Evolutionary conservation across 257 asterid species (phyloP).

Genomic region (Phtheirospermum japonicum): DNA sequence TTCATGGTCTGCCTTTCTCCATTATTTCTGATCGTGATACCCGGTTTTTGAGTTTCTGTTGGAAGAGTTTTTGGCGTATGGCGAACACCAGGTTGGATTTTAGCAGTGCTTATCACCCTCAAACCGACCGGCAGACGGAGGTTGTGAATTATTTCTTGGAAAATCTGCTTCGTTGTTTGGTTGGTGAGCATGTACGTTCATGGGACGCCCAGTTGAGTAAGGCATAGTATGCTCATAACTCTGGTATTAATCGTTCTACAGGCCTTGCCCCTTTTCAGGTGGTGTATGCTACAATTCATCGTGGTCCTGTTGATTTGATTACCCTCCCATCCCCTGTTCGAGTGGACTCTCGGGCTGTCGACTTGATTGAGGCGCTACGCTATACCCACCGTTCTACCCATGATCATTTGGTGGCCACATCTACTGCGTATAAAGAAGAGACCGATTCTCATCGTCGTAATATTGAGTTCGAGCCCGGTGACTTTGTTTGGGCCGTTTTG

Average conservation of each 20-base stretch:
- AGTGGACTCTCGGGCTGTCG: not conserved
- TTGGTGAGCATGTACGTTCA: not conserved
- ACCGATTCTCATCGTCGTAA: not conserved
- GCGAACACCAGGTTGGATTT: too few relatives aligned
- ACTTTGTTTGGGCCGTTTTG: too few relatives aligned
- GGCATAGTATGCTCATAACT: not conserved
- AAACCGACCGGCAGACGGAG: too few relatives aligned
- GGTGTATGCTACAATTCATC: not conserved
- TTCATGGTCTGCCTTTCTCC: not conserved
- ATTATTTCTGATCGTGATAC: too few relatives aligned
- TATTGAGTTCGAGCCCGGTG: not conserved
- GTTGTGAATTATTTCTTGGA: too few relatives aligned
- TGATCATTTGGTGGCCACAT: not conserved
- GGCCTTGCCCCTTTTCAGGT: not conserved
- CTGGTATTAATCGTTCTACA: not conserved
- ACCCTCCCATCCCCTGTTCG: not conserved
- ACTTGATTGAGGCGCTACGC: not conserved
- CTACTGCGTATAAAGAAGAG: not conserved
- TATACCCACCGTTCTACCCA: not conserved
- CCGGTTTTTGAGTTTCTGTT: too few relatives aligned
- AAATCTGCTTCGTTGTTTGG: too few relatives aligned
- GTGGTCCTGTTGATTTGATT: not conserved
- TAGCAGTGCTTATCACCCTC: too few relatives aligned
- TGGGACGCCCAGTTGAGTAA: not conserved
- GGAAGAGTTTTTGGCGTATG: too few relatives aligned